Base-by-base conservation (phyloP, 2,329 filamentous ascomycete species). In the Phialemonium atrogriseum region DNA sequence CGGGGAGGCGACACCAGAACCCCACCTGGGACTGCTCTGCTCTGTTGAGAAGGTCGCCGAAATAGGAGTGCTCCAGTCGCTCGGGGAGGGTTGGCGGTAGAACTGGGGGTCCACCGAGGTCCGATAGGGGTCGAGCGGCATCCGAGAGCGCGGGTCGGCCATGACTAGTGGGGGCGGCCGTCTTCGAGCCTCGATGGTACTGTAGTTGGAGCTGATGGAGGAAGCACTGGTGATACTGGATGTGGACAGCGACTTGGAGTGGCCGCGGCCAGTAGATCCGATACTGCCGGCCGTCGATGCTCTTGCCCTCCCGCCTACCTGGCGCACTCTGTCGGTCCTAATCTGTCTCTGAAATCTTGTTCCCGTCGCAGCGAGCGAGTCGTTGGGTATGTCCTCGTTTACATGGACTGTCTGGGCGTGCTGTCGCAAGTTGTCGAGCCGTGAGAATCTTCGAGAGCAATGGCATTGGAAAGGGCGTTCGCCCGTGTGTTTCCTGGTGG, bases 371-470 rank as follows among this genome's bases (percentile, higher is more conserved):
- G 91, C 91, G 13, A 96, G 72, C 2, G 91, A 96, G 54, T 95
- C 87, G 24, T 80, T 78, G 4, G 91, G 91, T 20, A 98, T 98
- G 35, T 95, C 87, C 55, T 96, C 91, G 54, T 96, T 95, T 36
- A 94, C 84, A 54, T 98, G 91, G 1, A 98, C 91, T 0, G 91
- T 96, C 56, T 95, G 88, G 26, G 91, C 91, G 66, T 98, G 91
- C 54, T 98, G 91, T 37, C 91, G 78, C 31, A 98, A 65, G 51
- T 98, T 98, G 56, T 98, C 89, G 27, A 96, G 72, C 29, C 89
- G 77, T 8, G 91, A 96, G 55, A 98, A 98, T 34, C 87, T 77
- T 30, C 91, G 77, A 3, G 82, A 85, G 58, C 91, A 98, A 56
- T 96, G 91, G 46, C 91, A 98, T 57, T 93, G 84, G 49, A 96